A percentile compares a stretch with the other conserved stretches of the same genome.
phyloP scores from a whole-genome alignment of 2,329 filamentous ascomycete species.

The Cadophora malorum region DNA sequence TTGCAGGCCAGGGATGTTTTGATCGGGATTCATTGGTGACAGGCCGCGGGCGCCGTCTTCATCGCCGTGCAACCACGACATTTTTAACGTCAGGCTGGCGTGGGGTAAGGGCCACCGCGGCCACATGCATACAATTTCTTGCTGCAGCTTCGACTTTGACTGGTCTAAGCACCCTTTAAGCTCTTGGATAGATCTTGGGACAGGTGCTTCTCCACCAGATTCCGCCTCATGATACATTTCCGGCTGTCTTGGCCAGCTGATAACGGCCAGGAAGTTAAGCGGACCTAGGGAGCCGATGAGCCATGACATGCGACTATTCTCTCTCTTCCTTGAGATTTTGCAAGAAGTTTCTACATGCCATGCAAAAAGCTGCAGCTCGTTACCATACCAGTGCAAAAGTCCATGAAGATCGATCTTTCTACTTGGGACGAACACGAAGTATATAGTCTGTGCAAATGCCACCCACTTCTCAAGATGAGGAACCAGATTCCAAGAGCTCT shows the following conservation, averaged over 20 bases:
- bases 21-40: slow-evolving; percentile 9
- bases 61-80: neutral
- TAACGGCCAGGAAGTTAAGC: neutral
- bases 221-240: neutral
- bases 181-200: neutral
- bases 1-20: slow-evolving; percentile 1
- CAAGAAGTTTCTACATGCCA: neutral
- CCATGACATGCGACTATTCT: neutral
- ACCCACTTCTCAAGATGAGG: slow-evolving; percentile 20
- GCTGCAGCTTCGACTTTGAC: neutral
- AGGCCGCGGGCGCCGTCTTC: slow-evolving; percentile 12
- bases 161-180: slow-evolving; percentile 6
- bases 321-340: slow-evolving; percentile 3
- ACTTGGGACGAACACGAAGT: neutral
- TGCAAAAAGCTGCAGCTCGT: slow-evolving; percentile 5
- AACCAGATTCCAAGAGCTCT: slow-evolving; percentile 21
- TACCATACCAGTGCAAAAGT: neutral
- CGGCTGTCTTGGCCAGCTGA: slow-evolving; percentile 2
- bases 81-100: slow-evolving; percentile 8
- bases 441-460: slow-evolving; percentile 14
- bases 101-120: neutral
- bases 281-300: slow-evolving; percentile 5
- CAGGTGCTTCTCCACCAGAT: neutral
- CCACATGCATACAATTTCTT: slow-evolving; percentile 6
- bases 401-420: neutral